Percentiles rank a stretch among this genome's conserved stretches.
Evolutionary conservation across 805 yeast species (phyloP).

Genomic region (Metahyphopichia silvanorum): DNA sequence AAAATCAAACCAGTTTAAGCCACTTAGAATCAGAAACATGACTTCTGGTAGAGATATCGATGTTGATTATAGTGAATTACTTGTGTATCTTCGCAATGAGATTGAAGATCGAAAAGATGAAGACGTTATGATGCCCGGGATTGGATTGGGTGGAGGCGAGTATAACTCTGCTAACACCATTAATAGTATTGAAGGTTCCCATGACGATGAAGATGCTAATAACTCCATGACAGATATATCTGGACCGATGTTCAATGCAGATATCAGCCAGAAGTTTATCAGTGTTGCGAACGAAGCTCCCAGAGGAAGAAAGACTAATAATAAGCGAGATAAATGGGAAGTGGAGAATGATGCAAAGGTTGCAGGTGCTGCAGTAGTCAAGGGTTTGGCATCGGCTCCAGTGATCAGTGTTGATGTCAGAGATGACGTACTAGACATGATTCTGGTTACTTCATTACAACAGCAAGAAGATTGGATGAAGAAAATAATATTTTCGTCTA

Average conservation of each 20-base stretch:
- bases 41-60: conserved; percentile 64
- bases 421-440: conserved; percentile 84
- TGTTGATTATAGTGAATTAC: conserved; percentile 65
- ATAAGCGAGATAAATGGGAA: conserved; percentile 73
- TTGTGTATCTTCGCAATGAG: conserved; percentile 26
- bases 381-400: conserved; percentile 61
- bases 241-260: conserved; percentile 29
- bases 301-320: conserved; percentile 64
- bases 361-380: conserved; percentile 53
- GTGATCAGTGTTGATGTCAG: conserved; percentile 74
- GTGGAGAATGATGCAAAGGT: conserved; percentile 69
- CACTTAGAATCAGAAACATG: conserved; percentile 68
- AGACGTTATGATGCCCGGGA: conserved; percentile 3
- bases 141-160: background rate
- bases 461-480: conserved; percentile 82
- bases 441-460: conserved; percentile 68
- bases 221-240: conserved; percentile 8
- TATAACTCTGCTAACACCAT: no score
- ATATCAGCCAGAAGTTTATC: conserved; percentile 51
- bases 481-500: conserved; percentile 71
- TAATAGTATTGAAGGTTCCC: conserved; percentile 4
- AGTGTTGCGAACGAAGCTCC: conserved; percentile 80
- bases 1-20: conserved; percentile 54
- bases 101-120: conserved; percentile 21
- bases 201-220: conserved; percentile 2